A percentile compares a stretch with the other conserved stretches of the same genome.
phyloP scores from a whole-genome alignment of 371 early-diverging fungal species.

The Sporodiniella umbellata region DNA sequence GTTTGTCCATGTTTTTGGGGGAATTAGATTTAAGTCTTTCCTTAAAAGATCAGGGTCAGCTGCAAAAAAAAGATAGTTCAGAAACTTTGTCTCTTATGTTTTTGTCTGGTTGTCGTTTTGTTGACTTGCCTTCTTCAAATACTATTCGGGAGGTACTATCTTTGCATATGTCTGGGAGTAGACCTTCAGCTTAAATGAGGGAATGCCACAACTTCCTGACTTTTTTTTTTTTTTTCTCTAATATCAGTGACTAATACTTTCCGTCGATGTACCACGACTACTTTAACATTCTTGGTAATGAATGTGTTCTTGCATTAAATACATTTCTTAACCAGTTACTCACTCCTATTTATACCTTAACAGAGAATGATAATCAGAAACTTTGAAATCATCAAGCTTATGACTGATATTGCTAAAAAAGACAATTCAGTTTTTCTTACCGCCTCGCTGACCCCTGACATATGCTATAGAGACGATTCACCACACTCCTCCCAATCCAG shows the following conservation, averaged over 20 bases:
- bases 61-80: slow-evolving; percentile 14
- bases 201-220: slow-evolving; percentile 8
- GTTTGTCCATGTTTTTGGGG: slow-evolving; percentile 5
- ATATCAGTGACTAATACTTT: slow-evolving; percentile 2
- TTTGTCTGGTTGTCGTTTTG: slow-evolving; percentile 7
- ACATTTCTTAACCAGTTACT: slow-evolving; percentile 10
- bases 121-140: slow-evolving; percentile 12
- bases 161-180: slow-evolving; percentile 12
- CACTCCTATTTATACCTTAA: slow-evolving; percentile 10
- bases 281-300: slow-evolving; percentile 3
- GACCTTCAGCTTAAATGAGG: slow-evolving; percentile 8
- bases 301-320: slow-evolving; percentile 2
- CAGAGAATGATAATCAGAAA: slow-evolving; percentile 3
- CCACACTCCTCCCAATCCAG: slow-evolving; percentile 10
- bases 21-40: slow-evolving; percentile 7
- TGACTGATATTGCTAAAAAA: slow-evolving; percentile 12
- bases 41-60: slow-evolving; percentile 10
- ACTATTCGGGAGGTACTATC: slow-evolving; percentile 13
- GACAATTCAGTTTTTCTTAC: slow-evolving; percentile 7
- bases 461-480: slow-evolving; percentile 10
- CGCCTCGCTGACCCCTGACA: slow-evolving; percentile 8
- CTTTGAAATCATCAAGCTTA: slow-evolving; percentile 14
- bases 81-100: slow-evolving; percentile 13
- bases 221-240: slow-evolving; percentile 12
- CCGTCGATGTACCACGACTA: slow-evolving; percentile 1